Conservation (phyloP, 768 basidiomycete genomes). For the Termitomyces sp. region DNA sequence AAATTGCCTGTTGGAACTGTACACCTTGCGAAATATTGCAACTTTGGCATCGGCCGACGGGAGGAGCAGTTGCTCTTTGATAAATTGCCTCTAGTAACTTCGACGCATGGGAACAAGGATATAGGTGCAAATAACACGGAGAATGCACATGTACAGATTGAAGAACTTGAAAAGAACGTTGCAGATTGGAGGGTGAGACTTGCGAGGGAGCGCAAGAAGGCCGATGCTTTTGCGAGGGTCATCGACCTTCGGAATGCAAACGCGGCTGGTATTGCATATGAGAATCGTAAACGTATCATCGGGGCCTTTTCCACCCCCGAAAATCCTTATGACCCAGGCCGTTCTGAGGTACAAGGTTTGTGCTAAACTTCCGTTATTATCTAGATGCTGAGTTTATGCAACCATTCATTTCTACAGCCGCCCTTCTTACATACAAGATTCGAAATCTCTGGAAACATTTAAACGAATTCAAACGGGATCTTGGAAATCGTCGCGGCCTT, state of each 20-base stretch:
- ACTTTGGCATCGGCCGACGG: conserved; percentile 58
- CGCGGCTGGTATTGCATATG: conserved; percentile 78
- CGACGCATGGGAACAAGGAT: conserved; percentile 20
- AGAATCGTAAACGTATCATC: conserved; percentile 79
- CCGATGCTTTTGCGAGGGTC: conserved; percentile 55
- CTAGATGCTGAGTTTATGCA: neutral
- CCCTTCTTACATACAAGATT: conserved; percentile 81
- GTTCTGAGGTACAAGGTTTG: conserved; percentile 86
- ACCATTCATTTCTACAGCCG: conserved; percentile 44
- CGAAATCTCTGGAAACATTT: conserved; percentile 79
- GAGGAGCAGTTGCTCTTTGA: conserved; percentile 65
- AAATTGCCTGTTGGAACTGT: conserved; percentile 31
- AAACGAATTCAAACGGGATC: conserved; percentile 61
- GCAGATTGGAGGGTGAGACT: conserved; percentile 13
- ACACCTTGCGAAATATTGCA: conserved; percentile 44
- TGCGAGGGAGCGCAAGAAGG: conserved; percentile 37
- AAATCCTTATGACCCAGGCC: conserved; percentile 70
- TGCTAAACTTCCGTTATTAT: neutral
- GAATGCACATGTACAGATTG: neutral
- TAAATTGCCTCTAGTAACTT: conserved; percentile 51
- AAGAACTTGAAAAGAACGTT: neutral
- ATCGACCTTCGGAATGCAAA: conserved; percentile 87
- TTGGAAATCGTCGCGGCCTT: conserved; percentile 71
- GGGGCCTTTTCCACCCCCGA: conserved; percentile 67
- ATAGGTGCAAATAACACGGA: too few relatives aligned